These are phyloP conservation scores for Parmelia sp. DNA, from an alignment of 495 filamentous ascomycete species.

Conservation along the genomic window DNA sequence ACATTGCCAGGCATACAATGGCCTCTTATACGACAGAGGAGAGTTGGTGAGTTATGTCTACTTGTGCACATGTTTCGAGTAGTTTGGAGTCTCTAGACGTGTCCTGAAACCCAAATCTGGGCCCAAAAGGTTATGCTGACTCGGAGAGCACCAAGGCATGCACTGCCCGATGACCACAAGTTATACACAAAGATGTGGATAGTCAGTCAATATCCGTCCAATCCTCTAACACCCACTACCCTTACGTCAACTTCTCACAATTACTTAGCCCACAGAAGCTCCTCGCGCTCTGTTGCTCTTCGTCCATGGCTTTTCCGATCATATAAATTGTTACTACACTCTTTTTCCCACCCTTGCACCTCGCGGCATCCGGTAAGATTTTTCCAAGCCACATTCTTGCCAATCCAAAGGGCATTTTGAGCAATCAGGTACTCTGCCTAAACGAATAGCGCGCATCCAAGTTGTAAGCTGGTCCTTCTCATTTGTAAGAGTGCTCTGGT, in stretches of 20 bases:
- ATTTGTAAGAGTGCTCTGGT: background rate
- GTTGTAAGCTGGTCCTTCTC: background rate
- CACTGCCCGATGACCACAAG: slow-evolving; percentile 45
- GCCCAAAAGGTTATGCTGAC: background rate
- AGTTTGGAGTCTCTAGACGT: background rate
- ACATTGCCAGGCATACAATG: slow-evolving; percentile 10
- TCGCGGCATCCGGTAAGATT: slow-evolving; percentile 53
- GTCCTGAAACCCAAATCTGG: background rate
- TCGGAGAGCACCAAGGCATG: slow-evolving; percentile 17
- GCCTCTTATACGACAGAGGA: slow-evolving; percentile 29
- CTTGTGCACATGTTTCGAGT: background rate
- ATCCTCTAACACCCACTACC: background rate
- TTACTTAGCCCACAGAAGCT: slow-evolving; percentile 43
- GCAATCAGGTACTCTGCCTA: background rate
- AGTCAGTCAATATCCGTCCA: slow-evolving; percentile 41
- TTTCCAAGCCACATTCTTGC: background rate
- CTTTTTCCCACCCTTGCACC: slow-evolving; percentile 63
- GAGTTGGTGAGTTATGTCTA: slow-evolving; percentile 17
- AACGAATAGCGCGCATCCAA: background rate
- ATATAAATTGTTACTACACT: slow-evolving; percentile 64
- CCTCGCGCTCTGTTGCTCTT: slow-evolving; percentile 64
- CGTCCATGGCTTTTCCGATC: slow-evolving; percentile 85
- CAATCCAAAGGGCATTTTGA: background rate
- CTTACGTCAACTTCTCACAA: background rate
- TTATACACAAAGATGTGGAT: slow-evolving; percentile 85